Evolutionary conservation across 352 stramenopile genomes (phyloP).

Genomic region (Phytopythium ostracodes): DNA sequence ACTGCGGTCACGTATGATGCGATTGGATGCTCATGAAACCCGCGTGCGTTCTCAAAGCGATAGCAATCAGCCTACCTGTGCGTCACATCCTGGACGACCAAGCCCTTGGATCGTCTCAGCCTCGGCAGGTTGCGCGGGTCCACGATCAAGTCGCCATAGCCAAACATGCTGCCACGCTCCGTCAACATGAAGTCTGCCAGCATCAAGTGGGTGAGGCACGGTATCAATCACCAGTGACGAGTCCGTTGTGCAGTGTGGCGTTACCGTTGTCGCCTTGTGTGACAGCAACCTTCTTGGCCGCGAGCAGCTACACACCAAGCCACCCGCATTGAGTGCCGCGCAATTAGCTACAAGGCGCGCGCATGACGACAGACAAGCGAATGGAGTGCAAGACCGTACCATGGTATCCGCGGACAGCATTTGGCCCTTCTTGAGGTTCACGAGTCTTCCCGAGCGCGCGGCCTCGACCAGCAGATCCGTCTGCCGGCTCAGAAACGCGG

Average conservation of each 20-base stretch:
- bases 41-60: too few relatives aligned
- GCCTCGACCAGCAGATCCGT: slow-evolving; percentile 82
- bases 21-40: not conserved
- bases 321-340: not conserved
- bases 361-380: not conserved
- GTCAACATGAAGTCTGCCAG: slow-evolving; percentile 72
- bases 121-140: slow-evolving; percentile 80
- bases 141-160: slow-evolving; percentile 85
- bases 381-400: slow-evolving; percentile 16
- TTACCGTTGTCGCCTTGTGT: slow-evolving; percentile 52
- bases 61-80: slow-evolving; percentile 66
- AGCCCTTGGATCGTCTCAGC: slow-evolving; percentile 43
- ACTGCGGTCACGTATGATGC: slow-evolving; percentile 13
- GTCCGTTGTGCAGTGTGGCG: not conserved
- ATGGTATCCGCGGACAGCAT: slow-evolving; percentile 86
- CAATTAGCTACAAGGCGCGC: not conserved
- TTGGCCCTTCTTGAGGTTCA: slow-evolving; percentile 89
- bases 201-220: not conserved
- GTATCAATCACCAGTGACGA: not conserved
- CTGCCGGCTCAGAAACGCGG: slow-evolving; percentile 86
- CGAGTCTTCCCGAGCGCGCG: slow-evolving; percentile 63
- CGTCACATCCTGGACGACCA: slow-evolving; percentile 87
- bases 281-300: slow-evolving; percentile 61
- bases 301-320: slow-evolving; percentile 41
- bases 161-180: slow-evolving; percentile 86